Evolutionary conservation across 768 basidiomycete species (phyloP).

Genomic region (Lactarius akahatsu): DNA sequence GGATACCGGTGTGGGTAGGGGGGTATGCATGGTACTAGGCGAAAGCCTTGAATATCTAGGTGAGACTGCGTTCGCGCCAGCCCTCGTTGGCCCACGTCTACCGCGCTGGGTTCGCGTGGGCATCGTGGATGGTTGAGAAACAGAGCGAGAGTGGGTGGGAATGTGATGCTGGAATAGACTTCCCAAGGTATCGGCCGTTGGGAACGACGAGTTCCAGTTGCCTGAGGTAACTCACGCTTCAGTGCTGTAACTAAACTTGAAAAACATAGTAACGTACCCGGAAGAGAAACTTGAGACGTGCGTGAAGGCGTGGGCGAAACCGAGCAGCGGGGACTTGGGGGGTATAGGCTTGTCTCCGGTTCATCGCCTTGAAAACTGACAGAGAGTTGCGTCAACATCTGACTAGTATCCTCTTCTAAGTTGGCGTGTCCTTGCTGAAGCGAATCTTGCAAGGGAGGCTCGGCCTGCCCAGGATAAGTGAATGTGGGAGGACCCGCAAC

Average conservation of each 20-base stretch:
- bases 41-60: neutral
- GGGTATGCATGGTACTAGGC: neutral
- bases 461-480: neutral
- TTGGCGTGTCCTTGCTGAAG: neutral
- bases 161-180: neutral
- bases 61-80: neutral
- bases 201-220: too few species aligned
- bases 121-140: constrained; percentile 1
- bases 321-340: constrained; percentile 3
- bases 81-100: neutral
- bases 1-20: too few species aligned
- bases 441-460: neutral
- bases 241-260: neutral
- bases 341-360: constrained; percentile 1
- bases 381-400: neutral
- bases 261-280: neutral
- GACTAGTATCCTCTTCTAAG: neutral
- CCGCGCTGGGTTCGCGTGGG: neutral
- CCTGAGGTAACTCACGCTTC: neutral
- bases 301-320: neutral
- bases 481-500: neutral
- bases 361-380: neutral
- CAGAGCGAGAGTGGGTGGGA: neutral
- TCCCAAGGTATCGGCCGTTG: neutral
- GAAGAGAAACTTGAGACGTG: neutral